These are phyloP conservation scores for Citrus inodora DNA, from an alignment of 345 rosid species.

Conservation along the genomic window DNA sequence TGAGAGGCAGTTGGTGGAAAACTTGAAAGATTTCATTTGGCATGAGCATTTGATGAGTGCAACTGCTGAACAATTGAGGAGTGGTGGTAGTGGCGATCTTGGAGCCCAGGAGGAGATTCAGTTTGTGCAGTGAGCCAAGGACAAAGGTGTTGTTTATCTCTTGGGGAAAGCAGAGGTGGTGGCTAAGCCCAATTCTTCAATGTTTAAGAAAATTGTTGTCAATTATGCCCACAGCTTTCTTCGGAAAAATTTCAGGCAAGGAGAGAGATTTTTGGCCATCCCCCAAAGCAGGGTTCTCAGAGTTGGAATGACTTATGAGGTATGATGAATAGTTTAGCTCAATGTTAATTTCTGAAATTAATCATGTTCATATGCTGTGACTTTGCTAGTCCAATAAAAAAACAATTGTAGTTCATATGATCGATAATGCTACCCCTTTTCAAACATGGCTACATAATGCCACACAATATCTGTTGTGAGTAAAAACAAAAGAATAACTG, in stretches of 20 bases:
- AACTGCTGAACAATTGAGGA: conserved; percentile 18
- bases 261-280: conserved; percentile 50
- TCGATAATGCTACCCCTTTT: not conserved
- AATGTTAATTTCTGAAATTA: too few relatives aligned
- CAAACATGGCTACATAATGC: not conserved
- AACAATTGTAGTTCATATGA: too few relatives aligned
- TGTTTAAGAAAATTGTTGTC: conserved; percentile 58
- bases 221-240: conserved; percentile 51
- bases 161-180: conserved; percentile 64
- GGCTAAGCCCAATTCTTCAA: conserved; percentile 42
- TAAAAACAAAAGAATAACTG: not conserved
- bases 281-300: conserved; percentile 57
- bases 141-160: conserved; percentile 61
- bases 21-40: conserved; percentile 51
- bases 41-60: conserved; percentile 26
- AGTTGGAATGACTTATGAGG: conserved; percentile 85
- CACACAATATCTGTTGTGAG: not conserved
- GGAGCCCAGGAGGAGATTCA: conserved; percentile 47
- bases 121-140: conserved; percentile 52
- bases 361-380: too few relatives aligned
- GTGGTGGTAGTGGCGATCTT: not conserved
- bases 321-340: conserved; percentile 25
- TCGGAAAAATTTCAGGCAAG: conserved; percentile 61
- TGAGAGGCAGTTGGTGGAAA: conserved; percentile 44
- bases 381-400: too few relatives aligned